Evolutionary conservation across 352 stramenopile species (phyloP).

Genomic region (Phytophthora europaea): DNA sequence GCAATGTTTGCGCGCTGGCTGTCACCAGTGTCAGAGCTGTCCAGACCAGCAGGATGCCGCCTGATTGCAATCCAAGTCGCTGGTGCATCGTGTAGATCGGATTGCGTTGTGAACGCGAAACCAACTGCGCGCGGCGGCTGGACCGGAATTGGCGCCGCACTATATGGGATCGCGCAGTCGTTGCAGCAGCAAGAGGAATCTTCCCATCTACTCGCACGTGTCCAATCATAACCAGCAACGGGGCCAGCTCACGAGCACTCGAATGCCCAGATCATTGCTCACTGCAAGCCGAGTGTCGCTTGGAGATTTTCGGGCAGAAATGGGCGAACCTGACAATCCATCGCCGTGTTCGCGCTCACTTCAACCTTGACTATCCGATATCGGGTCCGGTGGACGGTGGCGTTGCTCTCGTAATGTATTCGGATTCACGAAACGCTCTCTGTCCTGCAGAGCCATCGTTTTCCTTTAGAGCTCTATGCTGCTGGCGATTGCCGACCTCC

Average conservation of each 20-base stretch:
- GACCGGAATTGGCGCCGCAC: neutral
- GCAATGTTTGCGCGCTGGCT: constrained; percentile 22
- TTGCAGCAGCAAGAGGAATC: constrained; percentile 3
- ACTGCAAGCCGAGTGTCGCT: neutral
- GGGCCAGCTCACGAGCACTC: neutral
- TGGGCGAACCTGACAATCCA: neutral
- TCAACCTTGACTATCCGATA: constrained; percentile 1
- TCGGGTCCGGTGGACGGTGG: neutral
- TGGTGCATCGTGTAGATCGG: neutral
- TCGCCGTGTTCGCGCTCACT: neutral
- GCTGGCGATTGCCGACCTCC: neutral
- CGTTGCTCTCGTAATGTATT: too few relatives aligned
- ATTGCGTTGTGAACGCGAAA: constrained; percentile 2
- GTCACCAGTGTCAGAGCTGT: neutral
- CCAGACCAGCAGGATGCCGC: neutral
- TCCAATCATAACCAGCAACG: neutral
- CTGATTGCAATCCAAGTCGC: neutral
- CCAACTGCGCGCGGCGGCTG: neutral
- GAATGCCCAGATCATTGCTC: neutral
- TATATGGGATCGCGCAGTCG: neutral
- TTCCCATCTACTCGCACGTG: constrained; percentile 2
- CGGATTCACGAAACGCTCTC: too few relatives aligned
- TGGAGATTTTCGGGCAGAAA: constrained; percentile 3
- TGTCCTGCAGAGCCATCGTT: neutral
- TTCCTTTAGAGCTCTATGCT: neutral